Evolutionary conservation across 148 eudicot species (phyloP).

Genomic region (Mesembryanthemum crystallinum): DNA sequence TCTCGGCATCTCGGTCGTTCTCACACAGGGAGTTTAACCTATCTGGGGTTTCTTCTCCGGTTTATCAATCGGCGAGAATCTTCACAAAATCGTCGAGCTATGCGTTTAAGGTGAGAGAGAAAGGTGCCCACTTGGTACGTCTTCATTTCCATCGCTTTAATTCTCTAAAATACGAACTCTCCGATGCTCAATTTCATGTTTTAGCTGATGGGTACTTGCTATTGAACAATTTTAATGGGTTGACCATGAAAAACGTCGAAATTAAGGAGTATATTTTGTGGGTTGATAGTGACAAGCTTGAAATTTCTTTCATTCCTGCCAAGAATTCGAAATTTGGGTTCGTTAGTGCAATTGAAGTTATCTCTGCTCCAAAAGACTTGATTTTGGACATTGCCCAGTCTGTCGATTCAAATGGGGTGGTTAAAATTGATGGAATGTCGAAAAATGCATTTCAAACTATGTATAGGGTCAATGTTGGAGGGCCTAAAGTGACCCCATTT

Average conservation of each 20-base stretch:
- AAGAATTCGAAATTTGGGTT: constrained; percentile 51
- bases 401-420: constrained; percentile 39
- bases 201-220: constrained; percentile 55
- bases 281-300: constrained; percentile 56
- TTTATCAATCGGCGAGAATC: constrained; percentile 57
- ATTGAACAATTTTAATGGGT: constrained; percentile 44
- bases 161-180: constrained; percentile 24
- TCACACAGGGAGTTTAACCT: constrained; percentile 29
- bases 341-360: constrained; percentile 77
- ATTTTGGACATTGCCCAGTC: constrained; percentile 51
- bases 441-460: constrained; percentile 61
- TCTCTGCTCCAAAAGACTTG: constrained; percentile 84
- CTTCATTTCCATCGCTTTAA: constrained; percentile 52
- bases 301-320: constrained; percentile 51
- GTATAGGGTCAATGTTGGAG: constrained; percentile 78
- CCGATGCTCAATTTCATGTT: constrained; percentile 62
- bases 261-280: constrained; percentile 66
- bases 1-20: constrained; percentile 35
- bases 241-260: constrained; percentile 14
- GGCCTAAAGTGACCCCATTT: constrained; percentile 86
- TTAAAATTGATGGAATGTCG: constrained; percentile 45
- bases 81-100: constrained; percentile 48
- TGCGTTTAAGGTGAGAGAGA: constrained; percentile 42
- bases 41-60: constrained; percentile 29
- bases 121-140: constrained; percentile 71